Conservation (phyloP, 2,329 filamentous ascomycete species). For the Nannizziopsis arthrosporioides region DNA sequence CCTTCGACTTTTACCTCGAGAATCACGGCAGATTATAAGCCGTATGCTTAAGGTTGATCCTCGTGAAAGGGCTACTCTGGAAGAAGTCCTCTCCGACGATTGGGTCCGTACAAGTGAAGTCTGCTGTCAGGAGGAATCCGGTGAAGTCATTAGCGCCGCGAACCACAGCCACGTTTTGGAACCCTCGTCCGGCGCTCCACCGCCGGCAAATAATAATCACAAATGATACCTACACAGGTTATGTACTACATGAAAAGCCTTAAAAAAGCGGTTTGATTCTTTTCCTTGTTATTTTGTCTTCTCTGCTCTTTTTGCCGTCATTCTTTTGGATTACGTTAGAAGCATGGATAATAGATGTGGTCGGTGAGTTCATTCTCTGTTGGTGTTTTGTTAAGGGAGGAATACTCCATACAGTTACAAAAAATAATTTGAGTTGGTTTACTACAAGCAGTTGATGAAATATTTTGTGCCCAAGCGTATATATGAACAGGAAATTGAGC, state of each 20-base stretch:
- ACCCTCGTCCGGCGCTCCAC: slow-evolving; percentile 35
- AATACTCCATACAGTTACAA: too few relatives aligned
- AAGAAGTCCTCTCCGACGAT: slow-evolving; percentile 73
- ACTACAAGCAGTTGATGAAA: too few relatives aligned
- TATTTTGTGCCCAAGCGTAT: too few relatives aligned
- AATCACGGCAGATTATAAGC: slow-evolving; percentile 79
- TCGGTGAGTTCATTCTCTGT: too few relatives aligned
- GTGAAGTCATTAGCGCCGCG: slow-evolving; percentile 57
- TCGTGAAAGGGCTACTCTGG: slow-evolving; percentile 67
- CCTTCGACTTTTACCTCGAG: slow-evolving; percentile 71
- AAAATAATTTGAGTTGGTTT: too few relatives aligned
- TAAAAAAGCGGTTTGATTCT: background rate
- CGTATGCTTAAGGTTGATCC: slow-evolving; percentile 88
- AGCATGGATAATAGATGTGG: too few relatives aligned
- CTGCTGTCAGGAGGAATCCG: slow-evolving; percentile 66
- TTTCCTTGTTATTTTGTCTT: background rate
- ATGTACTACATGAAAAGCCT: background rate
- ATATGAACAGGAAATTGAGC: too few relatives aligned
- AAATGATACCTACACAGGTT: background rate
- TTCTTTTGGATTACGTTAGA: too few relatives aligned
- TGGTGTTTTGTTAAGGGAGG: too few relatives aligned
- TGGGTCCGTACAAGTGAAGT: slow-evolving; percentile 82
- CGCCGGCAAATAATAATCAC: slow-evolving; percentile 7
- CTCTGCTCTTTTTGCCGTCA: background rate
- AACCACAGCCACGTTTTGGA: slow-evolving; percentile 80